Base-by-base conservation (phyloP, 2,329 filamentous ascomycete species). In the Xylariomycetidae sp. region DNA sequence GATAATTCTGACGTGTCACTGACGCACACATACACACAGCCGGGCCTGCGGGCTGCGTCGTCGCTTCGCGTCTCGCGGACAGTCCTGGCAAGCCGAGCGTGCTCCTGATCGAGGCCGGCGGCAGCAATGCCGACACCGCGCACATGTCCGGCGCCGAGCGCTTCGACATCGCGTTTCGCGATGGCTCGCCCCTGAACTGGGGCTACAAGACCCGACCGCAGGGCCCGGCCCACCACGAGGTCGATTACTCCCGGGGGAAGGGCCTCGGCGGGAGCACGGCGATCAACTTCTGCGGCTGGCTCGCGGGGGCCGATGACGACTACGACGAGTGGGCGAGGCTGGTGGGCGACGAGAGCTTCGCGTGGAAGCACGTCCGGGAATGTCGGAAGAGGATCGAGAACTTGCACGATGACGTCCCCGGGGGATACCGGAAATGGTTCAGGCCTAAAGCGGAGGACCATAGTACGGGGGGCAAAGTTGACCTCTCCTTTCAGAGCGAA, bases 91-190 rank as follows among this genome's bases (percentile, higher is more conserved):
- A 44, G 4, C 72, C 71, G 1, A 57, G 52, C 0, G 63, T 77
- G 3, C 63, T 77, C 2, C 58, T 78, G 3, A 47, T 77, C 5
- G 73, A 77, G 55, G 71, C 71, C 3, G 74, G 74, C 7, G 49
- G 52, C 3, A 9, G 25, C 7, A 50, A 53, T 4, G 33, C 36
- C 6, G 64, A 69, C 19, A 59, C 63, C 3, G 58, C 64, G 28
- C 54, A 53, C 4, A 42, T 56, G 3, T 56, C 64, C 6, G 62
- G 62, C 3, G 53, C 64, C 6, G 58, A 64, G 16, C 67, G 61
- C 14, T 62, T 74, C 35, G 62, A 51, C 44, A 33, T 66, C 38
- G 45, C 58, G 1, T 65, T 67, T 3, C 64, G 63, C 27, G 51
- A 56, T 31, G 58, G 63, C 8, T 58, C 59, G 0, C 57, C 61